These are phyloP conservation scores for Chlorella ohadii DNA, from an alignment of 139 green algal genomes.

Conservation along the genomic window DNA sequence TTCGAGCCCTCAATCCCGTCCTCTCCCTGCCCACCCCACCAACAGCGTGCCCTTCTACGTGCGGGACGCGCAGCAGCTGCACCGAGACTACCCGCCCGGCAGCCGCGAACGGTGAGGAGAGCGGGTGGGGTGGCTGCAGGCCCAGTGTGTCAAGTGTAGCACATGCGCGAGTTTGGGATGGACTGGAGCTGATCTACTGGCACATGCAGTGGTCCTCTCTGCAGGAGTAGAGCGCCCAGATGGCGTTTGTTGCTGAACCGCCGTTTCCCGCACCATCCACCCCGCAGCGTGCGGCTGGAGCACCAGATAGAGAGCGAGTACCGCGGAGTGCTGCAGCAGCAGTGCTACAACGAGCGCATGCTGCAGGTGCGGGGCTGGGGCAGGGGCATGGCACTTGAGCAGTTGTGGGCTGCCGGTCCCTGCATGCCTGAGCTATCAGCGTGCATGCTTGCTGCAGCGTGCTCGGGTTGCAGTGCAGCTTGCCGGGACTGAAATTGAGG, in stretches of 20 bases:
- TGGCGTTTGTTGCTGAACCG: too few species aligned
- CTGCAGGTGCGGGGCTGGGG: neutral
- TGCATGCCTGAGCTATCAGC: neutral
- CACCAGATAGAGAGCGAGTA: constrained; percentile 43
- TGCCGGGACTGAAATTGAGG: too few species aligned
- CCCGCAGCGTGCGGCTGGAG: constrained; percentile 38
- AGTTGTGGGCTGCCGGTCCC: neutral
- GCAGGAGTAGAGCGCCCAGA: too few species aligned
- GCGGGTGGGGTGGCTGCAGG: neutral
- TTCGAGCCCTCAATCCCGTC: too few species aligned
- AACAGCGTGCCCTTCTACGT: constrained; percentile 46
- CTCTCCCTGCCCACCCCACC: too few species aligned
- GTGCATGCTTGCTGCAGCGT: too few species aligned
- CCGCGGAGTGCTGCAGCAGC: constrained; percentile 38
- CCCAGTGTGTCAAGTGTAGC: too few species aligned
- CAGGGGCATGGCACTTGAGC: neutral
- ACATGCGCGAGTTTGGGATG: too few species aligned
- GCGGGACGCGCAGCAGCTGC: constrained; percentile 6
- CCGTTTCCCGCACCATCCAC: too few species aligned
- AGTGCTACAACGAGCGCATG: constrained; percentile 53
- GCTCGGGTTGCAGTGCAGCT: too few species aligned
- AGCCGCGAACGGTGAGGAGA: constrained; percentile 18
- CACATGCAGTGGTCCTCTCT: too few species aligned
- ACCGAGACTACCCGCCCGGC: constrained; percentile 22
- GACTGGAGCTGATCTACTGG: too few species aligned